A percentile compares a stretch with the other conserved stretches of the same genome.
Evolutionary conservation across 2,329 filamentous ascomycete species (phyloP).

Genomic region (Talaromyces pinophilus): DNA sequence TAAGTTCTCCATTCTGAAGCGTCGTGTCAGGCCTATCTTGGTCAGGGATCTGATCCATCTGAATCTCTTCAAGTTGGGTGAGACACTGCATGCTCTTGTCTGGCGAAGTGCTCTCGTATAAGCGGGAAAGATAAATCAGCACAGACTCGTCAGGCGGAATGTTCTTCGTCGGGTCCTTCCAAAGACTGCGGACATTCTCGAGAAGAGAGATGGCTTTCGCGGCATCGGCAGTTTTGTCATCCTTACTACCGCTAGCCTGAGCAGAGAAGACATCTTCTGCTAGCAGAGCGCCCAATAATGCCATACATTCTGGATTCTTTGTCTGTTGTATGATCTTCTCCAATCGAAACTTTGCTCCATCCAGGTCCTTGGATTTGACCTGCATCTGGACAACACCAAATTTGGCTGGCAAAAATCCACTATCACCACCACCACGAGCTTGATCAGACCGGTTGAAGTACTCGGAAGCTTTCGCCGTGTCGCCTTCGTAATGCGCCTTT

Average conservation of each 20-base stretch:
- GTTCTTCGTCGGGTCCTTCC: conserved; percentile 91
- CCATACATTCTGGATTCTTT: conserved; percentile 84
- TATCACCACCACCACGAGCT: conserved; percentile 85
- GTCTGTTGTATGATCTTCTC: conserved; percentile 92
- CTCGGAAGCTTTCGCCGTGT: conserved; percentile 73
- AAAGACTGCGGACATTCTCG: conserved; percentile 79
- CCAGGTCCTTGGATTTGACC: conserved; percentile 78
- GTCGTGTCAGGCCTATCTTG: conserved; percentile 64
- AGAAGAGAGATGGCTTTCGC: conserved; percentile 85
- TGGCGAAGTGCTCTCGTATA: conserved; percentile 82
- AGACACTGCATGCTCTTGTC: conserved; percentile 92
- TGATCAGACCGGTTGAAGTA: conserved; percentile 90
- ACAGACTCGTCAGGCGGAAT: conserved; percentile 80
- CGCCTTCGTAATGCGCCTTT: conserved; percentile 82
- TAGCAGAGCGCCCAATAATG: conserved; percentile 84
- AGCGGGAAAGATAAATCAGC: conserved; percentile 82
- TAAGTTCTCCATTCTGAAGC: conserved; percentile 60
- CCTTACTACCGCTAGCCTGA: conserved; percentile 75
- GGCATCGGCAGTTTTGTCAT: conserved; percentile 81
- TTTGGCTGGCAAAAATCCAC: conserved; percentile 89
- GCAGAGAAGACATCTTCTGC: conserved; percentile 90
- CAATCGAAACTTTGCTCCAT: conserved; percentile 87
- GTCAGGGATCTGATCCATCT: conserved; percentile 73
- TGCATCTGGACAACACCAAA: conserved; percentile 91
- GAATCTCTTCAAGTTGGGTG: conserved; percentile 86